These are phyloP conservation scores for Leccinum rimulosum DNA, from an alignment of 768 basidiomycete species.

Conservation along the genomic window DNA sequence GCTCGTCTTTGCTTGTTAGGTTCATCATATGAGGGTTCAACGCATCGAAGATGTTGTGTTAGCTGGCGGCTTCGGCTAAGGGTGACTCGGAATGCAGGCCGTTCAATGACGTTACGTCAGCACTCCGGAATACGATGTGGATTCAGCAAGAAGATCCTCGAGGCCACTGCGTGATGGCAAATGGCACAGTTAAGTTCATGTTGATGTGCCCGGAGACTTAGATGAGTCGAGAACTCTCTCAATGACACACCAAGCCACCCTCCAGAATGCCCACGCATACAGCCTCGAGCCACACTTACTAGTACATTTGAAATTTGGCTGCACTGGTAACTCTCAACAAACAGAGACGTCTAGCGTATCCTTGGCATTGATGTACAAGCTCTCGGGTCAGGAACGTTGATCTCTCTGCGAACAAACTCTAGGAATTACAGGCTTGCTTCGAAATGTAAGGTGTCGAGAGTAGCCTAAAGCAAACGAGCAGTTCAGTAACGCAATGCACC, in stretches of 20 bases:
- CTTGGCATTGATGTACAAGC: background rate
- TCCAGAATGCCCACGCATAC: background rate
- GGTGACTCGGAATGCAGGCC: background rate
- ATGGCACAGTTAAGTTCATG: background rate
- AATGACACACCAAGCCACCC: background rate
- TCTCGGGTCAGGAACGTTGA: background rate
- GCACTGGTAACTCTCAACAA: too few species aligned
- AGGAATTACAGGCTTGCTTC: background rate
- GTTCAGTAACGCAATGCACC: background rate
- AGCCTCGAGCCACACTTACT: background rate
- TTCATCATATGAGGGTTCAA: constrained; percentile 22
- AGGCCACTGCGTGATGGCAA: background rate
- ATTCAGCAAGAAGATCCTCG: background rate
- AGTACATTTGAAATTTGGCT: background rate
- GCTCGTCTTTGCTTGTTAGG: constrained; percentile 20
- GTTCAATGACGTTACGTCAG: constrained; percentile 21
- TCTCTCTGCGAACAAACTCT: background rate
- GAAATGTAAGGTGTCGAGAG: background rate
- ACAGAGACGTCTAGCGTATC: background rate
- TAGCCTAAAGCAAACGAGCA: background rate
- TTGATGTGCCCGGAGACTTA: background rate
- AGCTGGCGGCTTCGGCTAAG: background rate
- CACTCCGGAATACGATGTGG: background rate
- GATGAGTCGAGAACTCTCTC: background rate
- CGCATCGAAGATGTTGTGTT: constrained; percentile 5